Percentiles rank a stretch among this genome's conserved stretches.
These are phyloP conservation scores for Aspergillus cavernicola DNA, from an alignment of 495 filamentous ascomycete genomes.

Conservation along the genomic window DNA sequence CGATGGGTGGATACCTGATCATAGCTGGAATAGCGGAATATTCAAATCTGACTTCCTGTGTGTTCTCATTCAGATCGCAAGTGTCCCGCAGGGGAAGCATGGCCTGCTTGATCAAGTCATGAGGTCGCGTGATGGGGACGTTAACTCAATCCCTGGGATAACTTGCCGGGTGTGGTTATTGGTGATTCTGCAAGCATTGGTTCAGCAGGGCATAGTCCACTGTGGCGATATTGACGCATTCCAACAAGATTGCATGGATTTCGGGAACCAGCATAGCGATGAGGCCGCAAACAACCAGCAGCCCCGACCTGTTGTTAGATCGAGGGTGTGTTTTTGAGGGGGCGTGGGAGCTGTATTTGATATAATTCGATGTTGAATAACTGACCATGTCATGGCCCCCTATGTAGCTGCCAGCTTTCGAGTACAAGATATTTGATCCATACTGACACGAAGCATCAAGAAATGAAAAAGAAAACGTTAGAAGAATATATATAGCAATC, in stretches of 20 bases:
- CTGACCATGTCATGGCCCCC: no score
- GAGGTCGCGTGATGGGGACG: conserved; percentile 13
- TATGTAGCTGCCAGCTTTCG: no score
- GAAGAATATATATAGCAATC: no score
- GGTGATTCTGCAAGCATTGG: conserved; percentile 13
- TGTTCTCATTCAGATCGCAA: conserved; percentile 13
- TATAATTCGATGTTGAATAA: no score
- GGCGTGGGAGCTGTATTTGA: no score
- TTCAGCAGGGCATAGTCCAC: conserved; percentile 9
- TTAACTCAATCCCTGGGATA: conserved; percentile 18
- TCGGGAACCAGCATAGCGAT: conserved; percentile 10
- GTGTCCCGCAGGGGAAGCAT: neutral
- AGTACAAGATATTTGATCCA: no score
- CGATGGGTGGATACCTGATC: conserved; percentile 20
- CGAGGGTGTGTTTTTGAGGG: conserved; percentile 9
- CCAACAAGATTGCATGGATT: conserved; percentile 11
- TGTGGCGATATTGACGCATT: conserved; percentile 12
- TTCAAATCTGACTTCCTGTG: conserved; percentile 20
- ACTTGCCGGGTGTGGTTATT: conserved; percentile 21
- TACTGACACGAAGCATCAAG: no score
- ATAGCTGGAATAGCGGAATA: conserved; percentile 13
- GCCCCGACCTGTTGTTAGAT: conserved; percentile 11
- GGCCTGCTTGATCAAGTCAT: conserved; percentile 15
- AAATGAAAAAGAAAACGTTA: no score
- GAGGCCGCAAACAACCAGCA: conserved; percentile 17